Conservation (phyloP, 495 filamentous ascomycete species). For the Penicillium nucicola region DNA sequence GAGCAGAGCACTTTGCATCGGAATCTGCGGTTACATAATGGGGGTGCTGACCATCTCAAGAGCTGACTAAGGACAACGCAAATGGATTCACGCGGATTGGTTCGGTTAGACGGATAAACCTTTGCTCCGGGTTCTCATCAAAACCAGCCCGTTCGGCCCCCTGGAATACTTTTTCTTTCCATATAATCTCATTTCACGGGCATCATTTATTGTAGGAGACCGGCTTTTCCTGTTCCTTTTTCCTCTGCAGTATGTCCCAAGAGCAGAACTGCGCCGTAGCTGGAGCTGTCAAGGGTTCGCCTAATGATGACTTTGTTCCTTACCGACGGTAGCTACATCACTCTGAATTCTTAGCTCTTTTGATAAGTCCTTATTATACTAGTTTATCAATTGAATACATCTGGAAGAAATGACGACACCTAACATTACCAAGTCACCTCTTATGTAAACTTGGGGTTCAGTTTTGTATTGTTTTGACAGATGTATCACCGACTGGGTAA, state of each 20-base stretch:
- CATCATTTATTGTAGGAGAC: conserved; percentile 91
- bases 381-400: background rate
- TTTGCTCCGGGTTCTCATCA: conserved; percentile 14
- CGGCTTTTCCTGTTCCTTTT: conserved; percentile 39
- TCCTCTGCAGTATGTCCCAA: conserved; percentile 66
- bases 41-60: conserved; percentile 26
- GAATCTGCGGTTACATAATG: conserved; percentile 32
- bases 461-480: too few relatives aligned
- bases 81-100: conserved; percentile 37
- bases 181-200: conserved; percentile 57
- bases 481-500: too few relatives aligned
- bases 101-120: conserved; percentile 31
- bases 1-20: conserved; percentile 35
- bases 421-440: background rate
- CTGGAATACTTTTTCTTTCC: conserved; percentile 36
- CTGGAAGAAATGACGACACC: too few relatives aligned
- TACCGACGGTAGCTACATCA: conserved; percentile 62
- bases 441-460: background rate
- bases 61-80: conserved; percentile 23
- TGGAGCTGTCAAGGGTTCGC: conserved; percentile 59
- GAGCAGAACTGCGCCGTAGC: conserved; percentile 59
- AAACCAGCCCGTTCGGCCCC: conserved; percentile 11
- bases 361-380: background rate
- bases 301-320: conserved; percentile 56
- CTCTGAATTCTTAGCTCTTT: background rate